Percentiles rank a stretch among this genome's conserved stretches.
Conservation (phyloP, 2,329 filamentous ascomycete genomes). For the Penicillium sp. region DNA sequence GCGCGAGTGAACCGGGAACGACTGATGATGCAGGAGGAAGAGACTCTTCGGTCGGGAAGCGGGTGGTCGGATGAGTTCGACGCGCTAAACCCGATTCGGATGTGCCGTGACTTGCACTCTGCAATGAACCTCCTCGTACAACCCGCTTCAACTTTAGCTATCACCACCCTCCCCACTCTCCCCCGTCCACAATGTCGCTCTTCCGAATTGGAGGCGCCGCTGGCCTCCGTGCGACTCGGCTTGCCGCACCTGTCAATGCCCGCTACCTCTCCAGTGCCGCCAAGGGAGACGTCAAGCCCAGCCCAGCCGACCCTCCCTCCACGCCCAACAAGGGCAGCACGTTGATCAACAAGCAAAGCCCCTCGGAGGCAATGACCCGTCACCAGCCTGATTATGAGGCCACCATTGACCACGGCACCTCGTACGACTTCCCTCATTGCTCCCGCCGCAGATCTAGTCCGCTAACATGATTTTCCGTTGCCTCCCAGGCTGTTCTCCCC, state of each 20-base stretch:
- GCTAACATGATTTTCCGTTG: conserved; percentile 29
- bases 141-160: conserved; percentile 35
- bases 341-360: conserved; percentile 54
- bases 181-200: conserved; percentile 61
- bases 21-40: conserved; percentile 37
- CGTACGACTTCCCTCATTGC: conserved; percentile 59
- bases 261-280: conserved; percentile 41
- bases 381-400: conserved; percentile 82
- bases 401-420: conserved; percentile 83
- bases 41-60: conserved; percentile 38
- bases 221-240: conserved; percentile 36
- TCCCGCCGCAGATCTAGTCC: conserved; percentile 9
- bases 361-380: conserved; percentile 54
- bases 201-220: conserved; percentile 56
- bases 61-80: conserved; percentile 40
- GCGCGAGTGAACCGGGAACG: conserved; percentile 35
- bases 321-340: conserved; percentile 42
- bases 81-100: conserved; percentile 41
- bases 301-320: conserved; percentile 47
- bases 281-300: conserved; percentile 56
- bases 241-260: conserved; percentile 37
- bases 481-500: conserved; percentile 77
- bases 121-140: conserved; percentile 33
- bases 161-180: conserved; percentile 20
- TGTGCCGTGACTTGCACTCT: conserved; percentile 36